Conservation (phyloP, 345 rosid genomes). For the Boechera stricta region DNA sequence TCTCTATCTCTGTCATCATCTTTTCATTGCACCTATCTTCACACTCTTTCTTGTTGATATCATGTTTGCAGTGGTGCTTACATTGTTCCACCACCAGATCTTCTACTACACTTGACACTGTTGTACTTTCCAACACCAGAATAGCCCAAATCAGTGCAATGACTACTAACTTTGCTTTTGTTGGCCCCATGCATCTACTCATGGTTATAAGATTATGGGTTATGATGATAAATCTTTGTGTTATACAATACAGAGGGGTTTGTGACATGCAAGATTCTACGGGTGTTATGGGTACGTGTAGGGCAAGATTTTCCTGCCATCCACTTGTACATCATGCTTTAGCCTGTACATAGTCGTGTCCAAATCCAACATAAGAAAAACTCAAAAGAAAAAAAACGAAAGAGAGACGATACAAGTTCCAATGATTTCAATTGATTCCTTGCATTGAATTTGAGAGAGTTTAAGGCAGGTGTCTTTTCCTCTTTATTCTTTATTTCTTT, state of each 20-base stretch:
- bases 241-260: background rate
- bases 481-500: background rate
- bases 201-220: background rate
- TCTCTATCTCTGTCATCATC: background rate
- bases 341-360: background rate
- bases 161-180: background rate
- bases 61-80: constrained; percentile 5
- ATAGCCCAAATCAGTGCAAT: background rate
- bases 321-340: constrained; percentile 33
- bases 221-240: background rate
- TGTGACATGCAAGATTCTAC: constrained; percentile 24
- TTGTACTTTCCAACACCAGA: background rate
- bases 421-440: background rate
- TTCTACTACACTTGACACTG: background rate
- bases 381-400: background rate
- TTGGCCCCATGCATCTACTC: constrained; percentile 4
- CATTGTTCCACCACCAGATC: background rate
- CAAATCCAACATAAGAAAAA: background rate
- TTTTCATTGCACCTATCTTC: background rate
- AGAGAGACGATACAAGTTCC: background rate
- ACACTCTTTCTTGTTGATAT: constrained; percentile 1
- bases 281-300: constrained; percentile 17
- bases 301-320: background rate
- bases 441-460: background rate
- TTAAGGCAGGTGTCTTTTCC: background rate